A percentile compares a stretch with the other conserved stretches of the same genome.
phyloP scores from a whole-genome alignment of 495 filamentous ascomycete genomes.

The Neurospora tetrasperma region DNA sequence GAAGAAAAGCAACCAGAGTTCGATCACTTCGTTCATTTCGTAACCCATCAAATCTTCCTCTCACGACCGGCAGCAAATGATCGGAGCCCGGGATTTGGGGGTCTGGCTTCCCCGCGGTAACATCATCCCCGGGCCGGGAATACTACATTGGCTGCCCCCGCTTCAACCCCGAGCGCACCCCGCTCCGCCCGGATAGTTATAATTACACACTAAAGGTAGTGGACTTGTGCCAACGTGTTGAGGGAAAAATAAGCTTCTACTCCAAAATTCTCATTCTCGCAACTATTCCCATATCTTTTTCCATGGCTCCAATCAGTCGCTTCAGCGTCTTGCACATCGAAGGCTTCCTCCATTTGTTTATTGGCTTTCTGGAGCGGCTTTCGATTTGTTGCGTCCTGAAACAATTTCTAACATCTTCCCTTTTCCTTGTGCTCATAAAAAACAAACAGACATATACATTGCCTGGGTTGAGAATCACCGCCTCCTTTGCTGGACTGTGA shows the following conservation, averaged over 20 bases:
- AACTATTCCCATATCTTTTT: neutral
- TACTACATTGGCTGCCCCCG: neutral
- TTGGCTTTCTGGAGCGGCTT: neutral
- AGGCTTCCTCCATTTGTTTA: neutral
- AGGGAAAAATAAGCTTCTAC: neutral
- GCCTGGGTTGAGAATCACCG: neutral
- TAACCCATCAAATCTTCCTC: neutral
- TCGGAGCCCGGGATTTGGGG: neutral
- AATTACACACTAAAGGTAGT: neutral
- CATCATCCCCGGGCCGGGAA: neutral
- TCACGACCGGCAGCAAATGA: neutral
- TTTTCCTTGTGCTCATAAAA: neutral
- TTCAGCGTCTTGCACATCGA: neutral
- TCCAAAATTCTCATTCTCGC: neutral
- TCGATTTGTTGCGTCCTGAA: neutral
- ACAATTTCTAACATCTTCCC: neutral
- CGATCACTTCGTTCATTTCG: neutral
- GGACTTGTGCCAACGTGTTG: neutral
- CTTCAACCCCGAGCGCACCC: neutral
- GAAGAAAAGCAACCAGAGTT: neutral
- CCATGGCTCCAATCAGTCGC: neutral
- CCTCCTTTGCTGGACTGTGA: neutral
- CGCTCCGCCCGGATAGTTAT: neutral
- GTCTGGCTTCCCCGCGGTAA: neutral
- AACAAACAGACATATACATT: neutral